phyloP scores from a whole-genome alignment of 148 eudicot genomes.

The Rhododendron mucronatum region DNA sequence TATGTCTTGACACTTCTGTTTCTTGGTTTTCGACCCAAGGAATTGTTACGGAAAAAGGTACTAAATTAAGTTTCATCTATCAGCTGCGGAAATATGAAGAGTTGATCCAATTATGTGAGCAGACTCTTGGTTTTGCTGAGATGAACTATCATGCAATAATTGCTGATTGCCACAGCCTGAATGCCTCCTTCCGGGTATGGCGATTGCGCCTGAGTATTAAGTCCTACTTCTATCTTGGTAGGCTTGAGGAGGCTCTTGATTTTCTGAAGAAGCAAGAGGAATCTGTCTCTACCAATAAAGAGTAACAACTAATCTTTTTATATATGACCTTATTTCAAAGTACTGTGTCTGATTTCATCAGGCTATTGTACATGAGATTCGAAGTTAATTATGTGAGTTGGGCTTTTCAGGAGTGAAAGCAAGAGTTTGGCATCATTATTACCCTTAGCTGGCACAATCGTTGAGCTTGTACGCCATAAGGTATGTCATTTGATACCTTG shows the following conservation, averaged over 20 bases:
- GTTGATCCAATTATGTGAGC: slow-evolving; percentile 67
- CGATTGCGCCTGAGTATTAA: slow-evolving; percentile 44
- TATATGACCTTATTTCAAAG: not conserved
- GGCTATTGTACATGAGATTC: not conserved
- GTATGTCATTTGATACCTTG: slow-evolving; percentile 29
- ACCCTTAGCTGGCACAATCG: slow-evolving; percentile 61
- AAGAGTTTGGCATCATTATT: slow-evolving; percentile 46
- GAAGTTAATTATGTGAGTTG: slow-evolving; percentile 12
- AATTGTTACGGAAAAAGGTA: not conserved
- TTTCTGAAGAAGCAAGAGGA: slow-evolving; percentile 71
- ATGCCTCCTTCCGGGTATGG: slow-evolving; percentile 50
- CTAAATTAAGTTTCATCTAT: slow-evolving; percentile 18
- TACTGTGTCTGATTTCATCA: not conserved
- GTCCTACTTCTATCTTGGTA: slow-evolving; percentile 74
- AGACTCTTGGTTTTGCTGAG: slow-evolving; percentile 58
- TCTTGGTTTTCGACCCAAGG: not conserved
- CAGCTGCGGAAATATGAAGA: slow-evolving; percentile 84
- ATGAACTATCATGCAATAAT: slow-evolving; percentile 30
- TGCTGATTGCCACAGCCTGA: slow-evolving; percentile 22
- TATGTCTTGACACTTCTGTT: not conserved
- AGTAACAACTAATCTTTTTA: slow-evolving; percentile 33
- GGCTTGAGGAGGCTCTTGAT: slow-evolving; percentile 78
- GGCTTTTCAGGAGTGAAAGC: slow-evolving; percentile 44
- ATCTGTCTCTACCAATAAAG: slow-evolving; percentile 29
- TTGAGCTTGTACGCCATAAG: slow-evolving; percentile 61